A percentile compares a stretch with the other conserved stretches of the same genome.
Conservation (phyloP, 768 basidiomycete species). For the Lactifluus echinatus region DNA sequence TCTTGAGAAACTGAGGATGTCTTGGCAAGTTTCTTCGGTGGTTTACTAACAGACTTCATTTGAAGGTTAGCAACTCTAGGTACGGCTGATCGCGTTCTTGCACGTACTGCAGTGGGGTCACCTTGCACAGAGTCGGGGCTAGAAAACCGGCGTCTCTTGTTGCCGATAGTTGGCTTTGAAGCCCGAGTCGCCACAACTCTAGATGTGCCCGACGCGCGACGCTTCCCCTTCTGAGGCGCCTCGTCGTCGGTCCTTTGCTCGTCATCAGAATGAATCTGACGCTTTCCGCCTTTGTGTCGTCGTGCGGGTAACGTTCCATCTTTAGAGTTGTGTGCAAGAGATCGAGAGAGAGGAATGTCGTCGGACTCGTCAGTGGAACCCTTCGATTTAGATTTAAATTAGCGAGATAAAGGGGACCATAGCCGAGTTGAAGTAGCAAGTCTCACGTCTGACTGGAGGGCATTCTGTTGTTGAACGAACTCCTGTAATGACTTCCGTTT, state of each 20-base stretch:
- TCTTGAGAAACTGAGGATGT: not conserved
- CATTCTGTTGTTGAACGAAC: constrained; percentile 14
- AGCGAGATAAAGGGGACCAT: not conserved
- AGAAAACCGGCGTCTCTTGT: constrained; percentile 4
- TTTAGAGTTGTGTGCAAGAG: not conserved
- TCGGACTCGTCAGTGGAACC: constrained; percentile 7
- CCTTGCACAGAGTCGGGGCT: not conserved
- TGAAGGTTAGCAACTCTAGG: not conserved
- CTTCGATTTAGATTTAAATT: constrained; percentile 6
- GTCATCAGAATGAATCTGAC: not conserved
- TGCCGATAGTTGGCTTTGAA: not conserved
- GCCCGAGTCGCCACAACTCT: not conserved
- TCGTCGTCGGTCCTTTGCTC: not conserved
- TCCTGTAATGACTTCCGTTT: constrained; percentile 20
- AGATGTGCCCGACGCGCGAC: not conserved
- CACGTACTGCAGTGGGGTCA: constrained; percentile 1
- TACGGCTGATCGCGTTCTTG: not conserved
- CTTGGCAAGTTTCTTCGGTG: constrained; percentile 1
- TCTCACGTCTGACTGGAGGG: constrained; percentile 15
- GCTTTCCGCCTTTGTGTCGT: not conserved
- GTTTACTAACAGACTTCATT: not conserved
- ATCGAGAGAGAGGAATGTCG: constrained; percentile 5
- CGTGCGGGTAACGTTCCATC: not conserved
- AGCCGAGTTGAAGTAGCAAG: not conserved
- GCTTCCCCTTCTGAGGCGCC: not conserved